Conservation (phyloP, 2,329 filamentous ascomycete species). For the Pseudogymnoascus sp. region DNA sequence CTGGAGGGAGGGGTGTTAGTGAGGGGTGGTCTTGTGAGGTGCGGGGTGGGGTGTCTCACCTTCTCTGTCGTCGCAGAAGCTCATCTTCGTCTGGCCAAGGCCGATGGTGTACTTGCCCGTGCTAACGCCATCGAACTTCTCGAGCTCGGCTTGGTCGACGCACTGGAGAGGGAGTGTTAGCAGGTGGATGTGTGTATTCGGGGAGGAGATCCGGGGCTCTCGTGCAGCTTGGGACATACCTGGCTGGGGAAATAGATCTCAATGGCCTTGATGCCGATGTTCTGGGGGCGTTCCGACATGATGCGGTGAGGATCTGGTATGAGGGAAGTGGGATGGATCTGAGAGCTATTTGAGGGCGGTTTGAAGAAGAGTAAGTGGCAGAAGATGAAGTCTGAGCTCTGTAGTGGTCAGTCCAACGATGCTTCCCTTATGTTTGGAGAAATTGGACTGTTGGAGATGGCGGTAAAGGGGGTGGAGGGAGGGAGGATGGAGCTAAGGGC, state of each 20-base stretch:
- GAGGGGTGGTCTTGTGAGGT: background rate
- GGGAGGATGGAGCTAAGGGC: background rate
- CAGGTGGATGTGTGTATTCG: background rate
- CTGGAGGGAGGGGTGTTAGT: slow-evolving; percentile 34
- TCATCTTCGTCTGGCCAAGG: slow-evolving; percentile 85
- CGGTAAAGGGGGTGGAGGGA: background rate
- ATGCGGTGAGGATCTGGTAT: slow-evolving; percentile 9
- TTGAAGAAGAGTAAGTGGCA: background rate
- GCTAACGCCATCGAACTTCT: slow-evolving; percentile 78
- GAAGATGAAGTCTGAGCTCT: background rate
- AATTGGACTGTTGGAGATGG: background rate
- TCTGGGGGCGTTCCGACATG: slow-evolving; percentile 72
- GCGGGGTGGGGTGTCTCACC: slow-evolving; percentile 40
- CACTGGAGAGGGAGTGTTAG: slow-evolving; percentile 45
- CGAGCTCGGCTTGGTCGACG: slow-evolving; percentile 73
- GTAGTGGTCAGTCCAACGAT: background rate
- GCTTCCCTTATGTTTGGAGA: background rate
- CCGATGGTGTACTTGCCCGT: slow-evolving; percentile 85
- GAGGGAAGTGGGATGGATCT: background rate
- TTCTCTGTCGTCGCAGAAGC: slow-evolving; percentile 84
- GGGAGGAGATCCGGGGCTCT: background rate
- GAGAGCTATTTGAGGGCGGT: background rate
- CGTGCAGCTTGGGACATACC: slow-evolving; percentile 42
- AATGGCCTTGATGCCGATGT: slow-evolving; percentile 89
- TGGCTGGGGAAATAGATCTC: slow-evolving; percentile 82